Conservation (phyloP, 345 rosid genomes). For the Reutealis trisperma region DNA sequence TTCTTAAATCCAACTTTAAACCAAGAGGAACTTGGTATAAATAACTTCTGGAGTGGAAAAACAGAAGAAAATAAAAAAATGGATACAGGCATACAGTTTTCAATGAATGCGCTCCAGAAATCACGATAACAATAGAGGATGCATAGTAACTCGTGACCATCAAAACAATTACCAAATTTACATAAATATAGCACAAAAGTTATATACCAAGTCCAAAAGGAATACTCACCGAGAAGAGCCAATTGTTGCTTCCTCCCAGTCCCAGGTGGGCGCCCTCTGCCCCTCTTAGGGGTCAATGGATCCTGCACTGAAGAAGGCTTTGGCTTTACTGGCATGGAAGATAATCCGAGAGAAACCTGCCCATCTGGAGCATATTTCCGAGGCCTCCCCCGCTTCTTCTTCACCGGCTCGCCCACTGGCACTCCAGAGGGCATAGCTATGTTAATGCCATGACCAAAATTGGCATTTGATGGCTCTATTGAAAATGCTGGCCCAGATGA, state of each 20-base stretch:
- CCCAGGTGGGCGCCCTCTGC: constrained; percentile 96
- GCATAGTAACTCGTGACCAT: neutral
- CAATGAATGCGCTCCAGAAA: neutral
- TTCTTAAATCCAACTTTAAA: neutral
- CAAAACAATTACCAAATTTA: constrained; percentile 1
- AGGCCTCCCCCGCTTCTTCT: constrained; percentile 98
- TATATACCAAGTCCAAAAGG: neutral
- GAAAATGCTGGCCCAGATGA: constrained; percentile 51
- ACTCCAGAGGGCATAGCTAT: constrained; percentile 51
- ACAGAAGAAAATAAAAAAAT: neutral
- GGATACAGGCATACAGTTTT: neutral
- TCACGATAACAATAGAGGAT: neutral
- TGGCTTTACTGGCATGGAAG: constrained; percentile 58
- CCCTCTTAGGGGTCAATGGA: constrained; percentile 55
- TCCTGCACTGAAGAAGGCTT: constrained; percentile 59
- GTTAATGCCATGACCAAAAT: constrained; percentile 59
- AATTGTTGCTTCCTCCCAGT: constrained; percentile 94
- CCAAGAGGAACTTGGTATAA: neutral
- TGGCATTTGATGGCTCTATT: constrained; percentile 52
- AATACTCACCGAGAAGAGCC: constrained; percentile 75
- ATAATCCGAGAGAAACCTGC: constrained; percentile 81
- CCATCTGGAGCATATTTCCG: constrained; percentile 87
- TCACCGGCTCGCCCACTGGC: constrained; percentile 52
- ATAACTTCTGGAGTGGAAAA: neutral
- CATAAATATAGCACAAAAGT: constrained; percentile 3